Conservation (phyloP, 352 stramenopile species). For the Phytophthora chlamydospora region DNA sequence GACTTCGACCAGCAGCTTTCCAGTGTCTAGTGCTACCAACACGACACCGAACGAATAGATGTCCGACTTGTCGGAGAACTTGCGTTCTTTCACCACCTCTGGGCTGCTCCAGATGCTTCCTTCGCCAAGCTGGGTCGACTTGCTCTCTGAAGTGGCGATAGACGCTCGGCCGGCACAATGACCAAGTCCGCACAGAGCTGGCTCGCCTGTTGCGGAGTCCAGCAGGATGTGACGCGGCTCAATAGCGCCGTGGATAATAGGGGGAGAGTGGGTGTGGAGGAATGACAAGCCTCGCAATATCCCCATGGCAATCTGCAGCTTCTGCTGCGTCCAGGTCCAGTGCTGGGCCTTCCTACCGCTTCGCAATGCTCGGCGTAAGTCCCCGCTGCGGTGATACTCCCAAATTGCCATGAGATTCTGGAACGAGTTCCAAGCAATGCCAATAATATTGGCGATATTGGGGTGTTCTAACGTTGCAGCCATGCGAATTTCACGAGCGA, state of each 20-base stretch:
- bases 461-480: slow-evolving; percentile 55
- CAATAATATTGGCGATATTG: slow-evolving; percentile 62
- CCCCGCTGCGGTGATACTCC: slow-evolving; percentile 49
- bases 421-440: slow-evolving; percentile 68
- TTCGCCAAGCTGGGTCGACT: slow-evolving; percentile 28
- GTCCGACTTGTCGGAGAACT: slow-evolving; percentile 51
- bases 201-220: slow-evolving; percentile 44
- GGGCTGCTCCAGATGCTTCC: slow-evolving; percentile 56
- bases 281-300: slow-evolving; percentile 51
- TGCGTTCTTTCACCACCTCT: slow-evolving; percentile 46
- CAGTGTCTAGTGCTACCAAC: slow-evolving; percentile 64
- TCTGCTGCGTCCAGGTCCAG: slow-evolving; percentile 55
- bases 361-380: slow-evolving; percentile 39
- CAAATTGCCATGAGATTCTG: slow-evolving; percentile 58
- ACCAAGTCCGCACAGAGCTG: slow-evolving; percentile 58
- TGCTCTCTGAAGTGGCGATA: slow-evolving; percentile 20
- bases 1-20: slow-evolving; percentile 40
- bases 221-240: slow-evolving; percentile 60
- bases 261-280: slow-evolving; percentile 44
- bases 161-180: slow-evolving; percentile 32
- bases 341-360: slow-evolving; percentile 30
- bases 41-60: slow-evolving; percentile 67
- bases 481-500: slow-evolving; percentile 64
- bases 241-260: slow-evolving; percentile 61
- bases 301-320: slow-evolving; percentile 54